phyloP scores from a whole-genome alignment of 2,329 filamentous ascomycete species.

The Phoma herbarum region DNA sequence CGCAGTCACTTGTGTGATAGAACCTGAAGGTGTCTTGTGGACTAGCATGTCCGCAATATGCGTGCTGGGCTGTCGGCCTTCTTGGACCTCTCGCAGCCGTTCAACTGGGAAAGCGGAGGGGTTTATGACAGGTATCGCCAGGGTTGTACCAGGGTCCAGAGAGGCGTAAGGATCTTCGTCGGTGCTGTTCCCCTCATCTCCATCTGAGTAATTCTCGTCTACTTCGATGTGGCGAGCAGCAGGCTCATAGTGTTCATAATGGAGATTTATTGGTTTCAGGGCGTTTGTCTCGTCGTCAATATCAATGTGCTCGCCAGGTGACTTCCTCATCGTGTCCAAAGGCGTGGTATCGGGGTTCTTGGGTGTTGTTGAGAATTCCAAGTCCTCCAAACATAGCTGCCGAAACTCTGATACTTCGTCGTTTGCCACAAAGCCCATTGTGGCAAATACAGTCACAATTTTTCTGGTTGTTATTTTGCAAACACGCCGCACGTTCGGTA shows the following conservation, averaged over 20 bases:
- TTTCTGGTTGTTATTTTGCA: neutral
- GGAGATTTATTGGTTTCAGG: neutral
- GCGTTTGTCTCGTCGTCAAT: neutral
- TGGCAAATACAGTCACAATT: neutral
- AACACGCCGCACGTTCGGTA: neutral
- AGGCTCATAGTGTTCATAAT: neutral
- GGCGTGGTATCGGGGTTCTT: neutral
- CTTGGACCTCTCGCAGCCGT: slow-evolving; percentile 26
- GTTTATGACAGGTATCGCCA: slow-evolving; percentile 22
- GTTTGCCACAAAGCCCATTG: slow-evolving; percentile 8
- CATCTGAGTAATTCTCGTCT: neutral
- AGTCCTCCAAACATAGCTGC: neutral
- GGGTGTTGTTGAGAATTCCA: neutral
- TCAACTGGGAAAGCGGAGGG: slow-evolving; percentile 22
- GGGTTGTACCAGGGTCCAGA: neutral
- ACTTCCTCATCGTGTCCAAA: neutral
- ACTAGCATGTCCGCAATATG: slow-evolving; percentile 19
- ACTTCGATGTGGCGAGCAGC: neutral
- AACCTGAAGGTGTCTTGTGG: slow-evolving; percentile 7
- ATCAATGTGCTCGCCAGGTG: neutral
- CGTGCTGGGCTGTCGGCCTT: slow-evolving; percentile 22
- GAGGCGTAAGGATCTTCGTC: neutral
- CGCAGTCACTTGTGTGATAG: slow-evolving; percentile 22
- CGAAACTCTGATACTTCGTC: neutral
- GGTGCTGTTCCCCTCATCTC: neutral